phyloP scores from a whole-genome alignment of 768 basidiomycete genomes.

The Krasilnikovozyma curviuscula region DNA sequence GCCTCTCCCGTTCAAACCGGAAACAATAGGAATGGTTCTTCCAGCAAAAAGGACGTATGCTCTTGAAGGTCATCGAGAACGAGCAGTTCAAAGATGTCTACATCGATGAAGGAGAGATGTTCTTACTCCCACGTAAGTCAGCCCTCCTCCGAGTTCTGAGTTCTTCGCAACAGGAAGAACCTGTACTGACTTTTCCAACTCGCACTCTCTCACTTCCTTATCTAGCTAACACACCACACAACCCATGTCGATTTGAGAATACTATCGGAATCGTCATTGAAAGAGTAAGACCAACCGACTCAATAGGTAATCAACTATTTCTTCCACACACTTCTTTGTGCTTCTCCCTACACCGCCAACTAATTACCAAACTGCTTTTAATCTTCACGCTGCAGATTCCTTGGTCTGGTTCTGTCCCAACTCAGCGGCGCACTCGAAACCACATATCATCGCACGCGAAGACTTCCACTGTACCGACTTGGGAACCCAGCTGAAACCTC shows the following conservation, averaged over 20 bases:
- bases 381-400: slow-evolving; percentile 38
- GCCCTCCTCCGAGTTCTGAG: background rate
- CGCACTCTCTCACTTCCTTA: background rate
- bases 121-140: slow-evolving; percentile 62
- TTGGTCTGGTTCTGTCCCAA: slow-evolving; percentile 82
- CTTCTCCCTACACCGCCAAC: background rate
- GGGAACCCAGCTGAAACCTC: slow-evolving; percentile 78
- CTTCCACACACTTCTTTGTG: background rate
- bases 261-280: slow-evolving; percentile 87
- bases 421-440: slow-evolving; percentile 34
- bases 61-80: slow-evolving; percentile 66
- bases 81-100: slow-evolving; percentile 60
- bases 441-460: slow-evolving; percentile 66
- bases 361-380: background rate
- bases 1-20: background rate
- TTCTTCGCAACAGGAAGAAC: background rate
- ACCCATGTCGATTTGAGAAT: slow-evolving; percentile 73
- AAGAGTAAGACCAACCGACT: slow-evolving; percentile 51
- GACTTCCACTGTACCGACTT: slow-evolving; percentile 74
- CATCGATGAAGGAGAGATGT: slow-evolving; percentile 94
- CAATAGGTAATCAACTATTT: slow-evolving; percentile 38
- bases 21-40: slow-evolving; percentile 78
- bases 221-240: slow-evolving; percentile 84
- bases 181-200: background rate
- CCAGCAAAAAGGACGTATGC: slow-evolving; percentile 85